Conservation (phyloP, 257 asterid species). For the Plectranthus barbatus region DNA sequence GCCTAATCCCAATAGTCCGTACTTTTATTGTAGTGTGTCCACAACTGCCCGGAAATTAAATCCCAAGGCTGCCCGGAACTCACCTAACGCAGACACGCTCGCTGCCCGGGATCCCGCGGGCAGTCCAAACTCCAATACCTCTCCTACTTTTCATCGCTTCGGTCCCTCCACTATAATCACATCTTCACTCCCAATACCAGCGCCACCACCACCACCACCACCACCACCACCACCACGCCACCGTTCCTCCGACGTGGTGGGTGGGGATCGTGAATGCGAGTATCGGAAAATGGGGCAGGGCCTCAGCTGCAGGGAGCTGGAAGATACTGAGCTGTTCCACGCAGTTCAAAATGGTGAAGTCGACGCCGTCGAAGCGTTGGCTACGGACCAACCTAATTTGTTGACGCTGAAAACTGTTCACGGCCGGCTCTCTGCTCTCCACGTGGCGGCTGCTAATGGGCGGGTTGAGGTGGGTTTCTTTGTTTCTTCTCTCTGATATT, state of each 20-base stretch:
- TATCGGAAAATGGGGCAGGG: conserved; percentile 53
- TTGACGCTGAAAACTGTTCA: conserved; percentile 26
- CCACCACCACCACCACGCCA: conserved; percentile 29
- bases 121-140: conserved; percentile 43
- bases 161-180: conserved; percentile 9
- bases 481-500: not conserved
- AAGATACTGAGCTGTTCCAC: conserved; percentile 37
- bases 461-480: conserved; percentile 56
- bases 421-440: conserved; percentile 53
- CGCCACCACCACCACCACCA: conserved; percentile 25
- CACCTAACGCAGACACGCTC: conserved; percentile 8
- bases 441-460: conserved; percentile 67
- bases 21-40: not conserved
- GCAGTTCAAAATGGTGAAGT: conserved; percentile 72
- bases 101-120: conserved; percentile 47
- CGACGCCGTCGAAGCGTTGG: conserved; percentile 44
- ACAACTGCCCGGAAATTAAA: conserved; percentile 18
- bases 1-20: not conserved
- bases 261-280: conserved; percentile 36
- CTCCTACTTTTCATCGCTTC: conserved; percentile 5
- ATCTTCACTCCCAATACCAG: conserved; percentile 16
- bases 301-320: conserved; percentile 43
- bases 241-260: conserved; percentile 44
- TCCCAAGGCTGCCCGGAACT: conserved; percentile 28
- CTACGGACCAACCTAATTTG: conserved; percentile 42